These are phyloP conservation scores for Sporothrix euskadiensis DNA, from an alignment of 2,329 filamentous ascomycete species.

Conservation along the genomic window DNA sequence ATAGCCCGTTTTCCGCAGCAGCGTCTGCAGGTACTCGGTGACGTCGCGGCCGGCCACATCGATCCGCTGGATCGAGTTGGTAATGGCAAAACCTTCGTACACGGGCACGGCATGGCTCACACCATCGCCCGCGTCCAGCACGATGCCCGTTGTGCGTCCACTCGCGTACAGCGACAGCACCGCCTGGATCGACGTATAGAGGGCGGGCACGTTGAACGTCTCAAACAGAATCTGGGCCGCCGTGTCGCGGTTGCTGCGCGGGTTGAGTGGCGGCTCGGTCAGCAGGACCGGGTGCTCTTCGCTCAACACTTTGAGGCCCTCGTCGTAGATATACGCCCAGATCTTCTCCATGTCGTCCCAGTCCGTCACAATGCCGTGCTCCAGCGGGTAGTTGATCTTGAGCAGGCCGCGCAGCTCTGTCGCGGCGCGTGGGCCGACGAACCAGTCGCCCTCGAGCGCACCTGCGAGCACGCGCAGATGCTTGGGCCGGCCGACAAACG, in stretches of 20 bases:
- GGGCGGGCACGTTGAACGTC: slow-evolving; percentile 94
- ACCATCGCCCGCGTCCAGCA: slow-evolving; percentile 91
- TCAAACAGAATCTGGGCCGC: slow-evolving; percentile 98
- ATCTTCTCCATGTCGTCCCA: slow-evolving; percentile 99
- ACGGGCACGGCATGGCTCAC: slow-evolving; percentile 97
- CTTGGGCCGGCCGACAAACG: slow-evolving; percentile 94
- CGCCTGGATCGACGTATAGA: slow-evolving; percentile 96
- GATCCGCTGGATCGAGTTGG: slow-evolving; percentile 90
- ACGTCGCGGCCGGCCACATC: slow-evolving; percentile 96
- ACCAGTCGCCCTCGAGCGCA: slow-evolving; percentile 92
- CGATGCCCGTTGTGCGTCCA: slow-evolving; percentile 91
- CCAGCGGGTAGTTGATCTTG: slow-evolving; percentile 93
- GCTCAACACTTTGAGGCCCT: slow-evolving; percentile 92
- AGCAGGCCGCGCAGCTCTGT: slow-evolving; percentile 87
- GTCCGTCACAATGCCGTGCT: slow-evolving; percentile 97
- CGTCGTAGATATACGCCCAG: slow-evolving; percentile 96
- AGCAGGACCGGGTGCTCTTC: slow-evolving; percentile 98
- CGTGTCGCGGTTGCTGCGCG: slow-evolving; percentile 90
- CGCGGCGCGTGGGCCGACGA: slow-evolving; percentile 87
- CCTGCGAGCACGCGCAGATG: slow-evolving; percentile 94
- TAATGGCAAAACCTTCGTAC: slow-evolving; percentile 96
- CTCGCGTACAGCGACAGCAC: slow-evolving; percentile 95
- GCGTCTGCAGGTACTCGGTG: slow-evolving; percentile 88
- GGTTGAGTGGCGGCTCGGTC: slow-evolving; percentile 94
- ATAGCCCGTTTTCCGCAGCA: slow-evolving; percentile 88